Percentiles rank a stretch among this genome's conserved stretches.
Conservation (phyloP, 768 basidiomycete genomes). For the Lactarius akahatsu region DNA sequence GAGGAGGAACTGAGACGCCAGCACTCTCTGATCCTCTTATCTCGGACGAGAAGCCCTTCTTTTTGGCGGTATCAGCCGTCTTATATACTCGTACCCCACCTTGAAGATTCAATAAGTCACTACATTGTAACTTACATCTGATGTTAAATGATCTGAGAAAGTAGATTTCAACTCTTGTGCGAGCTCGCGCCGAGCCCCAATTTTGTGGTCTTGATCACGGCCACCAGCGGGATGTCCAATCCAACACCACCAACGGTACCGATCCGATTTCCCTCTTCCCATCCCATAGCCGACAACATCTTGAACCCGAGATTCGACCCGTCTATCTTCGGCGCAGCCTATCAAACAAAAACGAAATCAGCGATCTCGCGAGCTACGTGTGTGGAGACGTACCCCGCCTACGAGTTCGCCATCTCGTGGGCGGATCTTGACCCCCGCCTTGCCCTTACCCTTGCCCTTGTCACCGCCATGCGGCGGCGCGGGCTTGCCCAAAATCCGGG, state of each 20-base stretch:
- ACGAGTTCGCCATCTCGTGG: conserved; percentile 86
- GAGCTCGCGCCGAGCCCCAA: conserved; percentile 70
- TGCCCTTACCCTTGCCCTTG: conserved; percentile 31
- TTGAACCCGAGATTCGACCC: conserved; percentile 81
- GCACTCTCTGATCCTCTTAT: not conserved
- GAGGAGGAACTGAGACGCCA: no score
- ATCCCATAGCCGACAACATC: conserved; percentile 89
- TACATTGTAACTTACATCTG: not conserved
- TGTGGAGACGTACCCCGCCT: conserved; percentile 56
- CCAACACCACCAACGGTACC: conserved; percentile 53
- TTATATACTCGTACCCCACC: no score
- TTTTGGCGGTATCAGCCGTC: not conserved
- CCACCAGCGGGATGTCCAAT: conserved; percentile 72
- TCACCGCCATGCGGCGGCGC: conserved; percentile 36
- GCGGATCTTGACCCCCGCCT: conserved; percentile 27
- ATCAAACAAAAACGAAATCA: conserved; percentile 10
- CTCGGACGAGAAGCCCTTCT: not conserved
- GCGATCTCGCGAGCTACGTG: not conserved
- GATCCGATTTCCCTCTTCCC: conserved; percentile 79
- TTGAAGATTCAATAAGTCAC: not conserved
- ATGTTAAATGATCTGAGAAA: not conserved
- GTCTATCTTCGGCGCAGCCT: conserved; percentile 82
- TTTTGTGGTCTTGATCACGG: conserved; percentile 85
- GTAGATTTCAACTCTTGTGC: not conserved
- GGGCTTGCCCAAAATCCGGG: conserved; percentile 39